Evolutionary conservation across 495 filamentous ascomycete species (phyloP).

Genomic region (Podospora appendiculata): DNA sequence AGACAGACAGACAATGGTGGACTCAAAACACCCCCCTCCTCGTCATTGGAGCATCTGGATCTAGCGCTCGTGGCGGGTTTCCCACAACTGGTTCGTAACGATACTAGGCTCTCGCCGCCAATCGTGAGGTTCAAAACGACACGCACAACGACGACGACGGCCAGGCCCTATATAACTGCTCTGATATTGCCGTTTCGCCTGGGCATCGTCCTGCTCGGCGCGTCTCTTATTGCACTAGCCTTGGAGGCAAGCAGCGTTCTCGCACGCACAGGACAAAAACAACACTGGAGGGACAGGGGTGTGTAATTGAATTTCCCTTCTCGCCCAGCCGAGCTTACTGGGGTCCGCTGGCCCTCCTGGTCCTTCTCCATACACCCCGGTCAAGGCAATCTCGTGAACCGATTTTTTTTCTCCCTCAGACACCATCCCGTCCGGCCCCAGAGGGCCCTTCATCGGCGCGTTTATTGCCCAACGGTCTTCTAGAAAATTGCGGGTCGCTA

Average conservation of each 20-base stretch:
- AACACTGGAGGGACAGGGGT: constrained; percentile 3
- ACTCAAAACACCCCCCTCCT: neutral
- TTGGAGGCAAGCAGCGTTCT: neutral
- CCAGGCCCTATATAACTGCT: constrained; percentile 16
- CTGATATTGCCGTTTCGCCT: constrained; percentile 17
- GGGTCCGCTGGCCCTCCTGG: constrained; percentile 14
- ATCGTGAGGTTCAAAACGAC: constrained; percentile 16
- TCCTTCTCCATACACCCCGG: constrained; percentile 18
- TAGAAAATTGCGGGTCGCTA: constrained; percentile 36
- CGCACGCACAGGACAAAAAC: neutral
- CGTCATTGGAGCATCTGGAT: neutral
- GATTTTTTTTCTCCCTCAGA: constrained; percentile 19
- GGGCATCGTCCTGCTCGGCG: neutral
- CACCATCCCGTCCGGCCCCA: constrained; percentile 29
- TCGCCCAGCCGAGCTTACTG: constrained; percentile 40
- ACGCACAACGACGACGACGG: constrained; percentile 12
- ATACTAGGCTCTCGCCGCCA: constrained; percentile 21
- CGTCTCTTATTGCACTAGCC: constrained; percentile 1
- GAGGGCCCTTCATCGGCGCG: constrained; percentile 27
- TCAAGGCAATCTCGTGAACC: constrained; percentile 31
- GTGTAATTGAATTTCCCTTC: constrained; percentile 24
- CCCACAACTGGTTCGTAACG: constrained; percentile 16
- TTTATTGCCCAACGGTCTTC: constrained; percentile 40
- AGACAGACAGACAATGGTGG: neutral
- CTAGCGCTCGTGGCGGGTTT: neutral